phyloP scores from a whole-genome alignment of 306 rosid genomes.

The Pterocarpus macrocarpus region DNA sequence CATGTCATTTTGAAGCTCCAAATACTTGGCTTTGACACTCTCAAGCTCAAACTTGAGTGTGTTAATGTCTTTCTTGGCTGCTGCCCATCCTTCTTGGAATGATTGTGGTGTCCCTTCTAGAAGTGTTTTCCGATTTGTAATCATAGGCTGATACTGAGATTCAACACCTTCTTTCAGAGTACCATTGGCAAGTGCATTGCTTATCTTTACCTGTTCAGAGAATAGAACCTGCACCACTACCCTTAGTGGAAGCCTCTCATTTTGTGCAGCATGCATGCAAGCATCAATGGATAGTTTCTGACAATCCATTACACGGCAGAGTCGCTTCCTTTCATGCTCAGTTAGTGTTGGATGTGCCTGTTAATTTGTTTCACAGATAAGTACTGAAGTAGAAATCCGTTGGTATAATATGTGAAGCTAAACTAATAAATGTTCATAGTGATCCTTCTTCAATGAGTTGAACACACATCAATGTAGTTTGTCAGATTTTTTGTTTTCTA shows the following conservation, averaged over 20 bases:
- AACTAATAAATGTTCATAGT: conserved; percentile 1
- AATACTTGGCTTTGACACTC: conserved; percentile 81
- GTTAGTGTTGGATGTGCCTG: conserved; percentile 96
- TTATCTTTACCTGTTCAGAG: conserved; percentile 94
- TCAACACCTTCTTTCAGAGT: conserved; percentile 71
- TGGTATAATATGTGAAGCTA: not conserved
- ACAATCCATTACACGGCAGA: conserved; percentile 97
- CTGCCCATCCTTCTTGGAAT: conserved; percentile 97
- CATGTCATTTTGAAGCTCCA: conserved; percentile 91
- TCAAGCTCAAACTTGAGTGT: conserved; percentile 92
- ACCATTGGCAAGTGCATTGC: conserved; percentile 75
- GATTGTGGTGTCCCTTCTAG: conserved; percentile 96
- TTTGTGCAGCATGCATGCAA: conserved; percentile 97
- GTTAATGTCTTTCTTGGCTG: conserved; percentile 94
- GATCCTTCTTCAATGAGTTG: conserved; percentile 13
- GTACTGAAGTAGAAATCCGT: not conserved
- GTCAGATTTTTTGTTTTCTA: too few relatives aligned
- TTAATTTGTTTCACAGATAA: conserved; percentile 39
- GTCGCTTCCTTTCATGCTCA: conserved; percentile 95
- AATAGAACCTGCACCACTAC: conserved; percentile 96
- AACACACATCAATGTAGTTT: not conserved
- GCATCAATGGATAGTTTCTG: conserved; percentile 98
- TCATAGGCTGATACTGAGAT: conserved; percentile 76
- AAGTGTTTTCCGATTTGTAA: conserved; percentile 78
- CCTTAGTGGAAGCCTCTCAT: conserved; percentile 93